Evolutionary conservation across 148 eudicot genomes (phyloP).

Genomic region (Cornus controversa): DNA sequence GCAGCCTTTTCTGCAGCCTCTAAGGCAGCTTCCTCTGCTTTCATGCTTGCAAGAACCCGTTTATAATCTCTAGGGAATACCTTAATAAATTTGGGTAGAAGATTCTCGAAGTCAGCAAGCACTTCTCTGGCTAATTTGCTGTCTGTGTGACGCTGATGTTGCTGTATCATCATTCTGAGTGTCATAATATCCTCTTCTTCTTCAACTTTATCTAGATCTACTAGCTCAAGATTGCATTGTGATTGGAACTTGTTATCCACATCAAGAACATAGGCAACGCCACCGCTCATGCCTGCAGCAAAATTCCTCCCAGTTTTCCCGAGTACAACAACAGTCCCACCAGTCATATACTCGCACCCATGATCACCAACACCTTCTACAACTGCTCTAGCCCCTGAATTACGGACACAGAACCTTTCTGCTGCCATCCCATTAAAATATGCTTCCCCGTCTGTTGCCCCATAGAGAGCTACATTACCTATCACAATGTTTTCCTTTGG

Average conservation of each 20-base stretch:
- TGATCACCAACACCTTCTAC: slow-evolving; percentile 99
- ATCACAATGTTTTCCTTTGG: slow-evolving; percentile 97
- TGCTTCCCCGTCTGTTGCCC: slow-evolving; percentile 90
- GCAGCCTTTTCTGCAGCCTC: slow-evolving; percentile 49
- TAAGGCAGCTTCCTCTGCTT: slow-evolving; percentile 51
- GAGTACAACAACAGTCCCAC: slow-evolving; percentile 85
- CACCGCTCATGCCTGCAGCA: slow-evolving; percentile 99
- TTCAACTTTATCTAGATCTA: slow-evolving; percentile 91
- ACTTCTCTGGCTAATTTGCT: slow-evolving; percentile 85
- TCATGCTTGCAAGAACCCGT: slow-evolving; percentile 71
- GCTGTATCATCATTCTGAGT: slow-evolving; percentile 91
- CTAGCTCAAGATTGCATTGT: slow-evolving; percentile 84
- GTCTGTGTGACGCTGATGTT: slow-evolving; percentile 91
- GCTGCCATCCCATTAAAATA: slow-evolving; percentile 99
- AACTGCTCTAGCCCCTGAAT: slow-evolving; percentile 94
- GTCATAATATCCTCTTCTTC: slow-evolving; percentile 89
- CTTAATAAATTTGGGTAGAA: slow-evolving; percentile 79
- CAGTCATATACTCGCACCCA: slow-evolving; percentile 99
- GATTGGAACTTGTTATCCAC: slow-evolving; percentile 59
- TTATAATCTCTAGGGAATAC: slow-evolving; percentile 98
- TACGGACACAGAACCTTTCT: slow-evolving; percentile 93
- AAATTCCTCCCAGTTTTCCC: slow-evolving; percentile 97
- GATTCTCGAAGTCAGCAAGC: slow-evolving; percentile 67
- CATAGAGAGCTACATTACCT: slow-evolving; percentile 97
- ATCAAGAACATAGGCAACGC: slow-evolving; percentile 86